phyloP scores from a whole-genome alignment of 225 moss, liverwort and hornwort species.

The Ulota crispa region DNA sequence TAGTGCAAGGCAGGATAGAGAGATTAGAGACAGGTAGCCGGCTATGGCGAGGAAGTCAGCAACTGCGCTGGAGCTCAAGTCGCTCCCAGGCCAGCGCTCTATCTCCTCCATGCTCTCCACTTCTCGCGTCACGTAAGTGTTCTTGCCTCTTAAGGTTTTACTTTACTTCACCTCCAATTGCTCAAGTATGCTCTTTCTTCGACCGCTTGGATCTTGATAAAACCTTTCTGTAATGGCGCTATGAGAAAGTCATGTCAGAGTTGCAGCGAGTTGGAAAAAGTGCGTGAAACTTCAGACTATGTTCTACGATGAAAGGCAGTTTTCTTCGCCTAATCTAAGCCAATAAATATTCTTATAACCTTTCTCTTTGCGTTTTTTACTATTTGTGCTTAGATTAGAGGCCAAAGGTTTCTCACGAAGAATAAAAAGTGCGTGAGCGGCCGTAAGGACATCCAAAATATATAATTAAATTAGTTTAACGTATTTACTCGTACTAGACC shows the following conservation, averaged over 20 bases:
- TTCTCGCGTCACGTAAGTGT: slow-evolving; percentile 23
- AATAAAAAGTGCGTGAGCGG: too few relatives aligned
- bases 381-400: not conserved
- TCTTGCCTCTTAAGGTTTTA: not conserved
- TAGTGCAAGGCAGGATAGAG: not conserved
- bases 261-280: not conserved
- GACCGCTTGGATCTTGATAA: not conserved
- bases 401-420: too few relatives aligned
- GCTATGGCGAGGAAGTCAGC: slow-evolving; percentile 23
- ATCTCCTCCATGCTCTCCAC: slow-evolving; percentile 46
- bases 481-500: too few relatives aligned
- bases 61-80: not conserved
- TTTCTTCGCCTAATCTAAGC: not conserved
- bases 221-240: not conserved
- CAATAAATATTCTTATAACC: not conserved
- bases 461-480: too few relatives aligned
- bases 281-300: not conserved
- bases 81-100: slow-evolving; percentile 41
- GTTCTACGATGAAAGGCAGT: not conserved
- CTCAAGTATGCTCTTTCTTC: not conserved
- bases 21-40: not conserved
- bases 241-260: not conserved
- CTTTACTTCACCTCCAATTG: not conserved
- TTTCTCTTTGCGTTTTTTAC: not conserved
- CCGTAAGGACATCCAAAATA: too few relatives aligned